Evolutionary conservation across 2,329 filamentous ascomycete species (phyloP).

Genomic region (Fusarium zealandicum): DNA sequence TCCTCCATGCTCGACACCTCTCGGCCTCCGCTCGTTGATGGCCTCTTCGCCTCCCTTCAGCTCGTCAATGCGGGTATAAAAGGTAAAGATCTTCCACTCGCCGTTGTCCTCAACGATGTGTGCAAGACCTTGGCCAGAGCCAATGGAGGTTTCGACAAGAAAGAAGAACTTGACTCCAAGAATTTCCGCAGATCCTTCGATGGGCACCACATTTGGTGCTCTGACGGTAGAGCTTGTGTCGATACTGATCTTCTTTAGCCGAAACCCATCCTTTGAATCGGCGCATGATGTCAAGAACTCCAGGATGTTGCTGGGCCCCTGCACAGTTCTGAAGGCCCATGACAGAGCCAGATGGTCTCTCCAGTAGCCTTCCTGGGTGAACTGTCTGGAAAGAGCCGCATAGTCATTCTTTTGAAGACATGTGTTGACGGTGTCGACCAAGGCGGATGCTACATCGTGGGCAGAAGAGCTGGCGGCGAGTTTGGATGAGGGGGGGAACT

Average conservation of each 20-base stretch:
- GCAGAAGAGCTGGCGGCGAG: slow-evolving; percentile 45
- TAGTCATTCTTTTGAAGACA: slow-evolving; percentile 48
- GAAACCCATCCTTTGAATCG: slow-evolving; percentile 47
- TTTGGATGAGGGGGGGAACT: slow-evolving; percentile 48
- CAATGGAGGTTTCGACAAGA: slow-evolving; percentile 59
- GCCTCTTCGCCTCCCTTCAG: slow-evolving; percentile 63
- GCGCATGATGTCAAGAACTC: slow-evolving; percentile 48
- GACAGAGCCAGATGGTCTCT: slow-evolving; percentile 64
- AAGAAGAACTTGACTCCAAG: slow-evolving; percentile 65
- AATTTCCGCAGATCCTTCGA: slow-evolving; percentile 59
- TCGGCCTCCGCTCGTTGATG: slow-evolving; percentile 55
- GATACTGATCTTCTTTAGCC: slow-evolving; percentile 53
- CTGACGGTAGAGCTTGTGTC: slow-evolving; percentile 55
- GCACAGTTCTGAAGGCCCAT: slow-evolving; percentile 62
- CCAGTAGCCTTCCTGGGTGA: slow-evolving; percentile 59
- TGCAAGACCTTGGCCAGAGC: slow-evolving; percentile 63
- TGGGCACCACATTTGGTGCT: slow-evolving; percentile 51
- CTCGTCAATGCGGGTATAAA: slow-evolving; percentile 66
- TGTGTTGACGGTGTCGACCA: slow-evolving; percentile 52
- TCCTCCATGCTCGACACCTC: slow-evolving; percentile 64
- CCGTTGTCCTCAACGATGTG: slow-evolving; percentile 56
- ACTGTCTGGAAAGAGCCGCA: slow-evolving; percentile 39
- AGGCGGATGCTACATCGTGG: slow-evolving; percentile 46
- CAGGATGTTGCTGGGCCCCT: slow-evolving; percentile 51
- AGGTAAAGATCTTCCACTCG: slow-evolving; percentile 67